Conservation (phyloP, 1,284 basidiomycete species). For the Puccinia horiana region DNA sequence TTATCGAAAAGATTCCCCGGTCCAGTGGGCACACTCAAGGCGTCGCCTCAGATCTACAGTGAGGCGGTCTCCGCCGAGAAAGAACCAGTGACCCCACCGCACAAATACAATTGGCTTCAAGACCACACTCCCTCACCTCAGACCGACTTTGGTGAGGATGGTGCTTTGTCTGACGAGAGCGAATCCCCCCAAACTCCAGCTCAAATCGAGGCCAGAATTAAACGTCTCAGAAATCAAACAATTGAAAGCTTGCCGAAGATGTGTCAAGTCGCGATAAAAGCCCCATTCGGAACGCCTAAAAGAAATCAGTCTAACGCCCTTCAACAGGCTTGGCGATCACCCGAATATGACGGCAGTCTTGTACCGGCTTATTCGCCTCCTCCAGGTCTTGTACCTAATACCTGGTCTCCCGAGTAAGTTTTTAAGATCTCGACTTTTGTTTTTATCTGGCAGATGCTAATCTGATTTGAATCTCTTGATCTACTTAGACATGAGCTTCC, state of each 20-base stretch:
- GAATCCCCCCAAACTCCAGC: background rate
- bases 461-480: background rate
- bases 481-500: background rate
- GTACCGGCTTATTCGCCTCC: slow-evolving; percentile 34
- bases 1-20: slow-evolving; percentile 59
- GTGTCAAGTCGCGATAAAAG: background rate
- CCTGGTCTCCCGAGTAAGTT: background rate
- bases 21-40: background rate
- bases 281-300: background rate
- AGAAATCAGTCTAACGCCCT: background rate
- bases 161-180: background rate
- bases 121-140: background rate
- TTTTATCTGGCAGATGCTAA: background rate
- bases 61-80: background rate
- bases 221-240: background rate
- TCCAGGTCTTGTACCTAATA: background rate
- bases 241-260: background rate
- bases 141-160: background rate
- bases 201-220: background rate
- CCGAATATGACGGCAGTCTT: slow-evolving; percentile 14
- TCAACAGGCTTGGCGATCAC: slow-evolving; percentile 19
- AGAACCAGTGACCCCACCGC: background rate
- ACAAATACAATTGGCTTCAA: slow-evolving; percentile 2
- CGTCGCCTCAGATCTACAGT: slow-evolving; percentile 4
- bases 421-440: no score